phyloP scores from a whole-genome alignment of 345 rosid species.

The Boechera stricta region DNA sequence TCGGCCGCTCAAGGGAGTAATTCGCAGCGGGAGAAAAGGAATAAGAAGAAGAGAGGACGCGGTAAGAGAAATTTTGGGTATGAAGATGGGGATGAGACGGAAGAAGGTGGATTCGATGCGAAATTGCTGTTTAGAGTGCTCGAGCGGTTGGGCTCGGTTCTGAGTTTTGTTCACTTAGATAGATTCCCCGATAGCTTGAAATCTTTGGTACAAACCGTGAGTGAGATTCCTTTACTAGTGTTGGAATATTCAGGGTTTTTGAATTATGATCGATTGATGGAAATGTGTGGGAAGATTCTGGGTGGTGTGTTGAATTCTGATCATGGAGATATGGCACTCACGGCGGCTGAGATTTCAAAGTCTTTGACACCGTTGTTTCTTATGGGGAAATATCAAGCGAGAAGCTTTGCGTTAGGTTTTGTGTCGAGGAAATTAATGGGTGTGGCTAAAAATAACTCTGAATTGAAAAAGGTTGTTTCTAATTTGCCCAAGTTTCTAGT shows the following conservation, averaged over 20 bases:
- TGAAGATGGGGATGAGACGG: slow-evolving; percentile 40
- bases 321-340: slow-evolving; percentile 66
- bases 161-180: slow-evolving; percentile 72
- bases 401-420: slow-evolving; percentile 72
- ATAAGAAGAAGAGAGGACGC: slow-evolving; percentile 47
- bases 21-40: slow-evolving; percentile 35
- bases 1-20: slow-evolving; percentile 29
- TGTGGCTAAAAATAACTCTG: slow-evolving; percentile 48
- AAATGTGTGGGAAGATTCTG: slow-evolving; percentile 62
- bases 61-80: slow-evolving; percentile 37
- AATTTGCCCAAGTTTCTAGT: slow-evolving; percentile 73
- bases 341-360: slow-evolving; percentile 75
- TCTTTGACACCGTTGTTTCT: slow-evolving; percentile 66
- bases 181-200: slow-evolving; percentile 83
- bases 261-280: slow-evolving; percentile 50
- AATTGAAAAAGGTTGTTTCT: slow-evolving; percentile 58
- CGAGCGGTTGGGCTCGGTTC: slow-evolving; percentile 58
- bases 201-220: slow-evolving; percentile 69
- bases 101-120: slow-evolving; percentile 51
- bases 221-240: slow-evolving; percentile 63
- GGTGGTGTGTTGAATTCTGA: slow-evolving; percentile 59
- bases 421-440: slow-evolving; percentile 52
- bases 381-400: slow-evolving; percentile 63
- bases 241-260: slow-evolving; percentile 47
- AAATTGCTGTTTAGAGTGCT: slow-evolving; percentile 52